A percentile compares a stretch with the other conserved stretches of the same genome.
Evolutionary conservation across 2,329 filamentous ascomycete genomes (phyloP).

Genomic region (Fusarium sp.): DNA sequence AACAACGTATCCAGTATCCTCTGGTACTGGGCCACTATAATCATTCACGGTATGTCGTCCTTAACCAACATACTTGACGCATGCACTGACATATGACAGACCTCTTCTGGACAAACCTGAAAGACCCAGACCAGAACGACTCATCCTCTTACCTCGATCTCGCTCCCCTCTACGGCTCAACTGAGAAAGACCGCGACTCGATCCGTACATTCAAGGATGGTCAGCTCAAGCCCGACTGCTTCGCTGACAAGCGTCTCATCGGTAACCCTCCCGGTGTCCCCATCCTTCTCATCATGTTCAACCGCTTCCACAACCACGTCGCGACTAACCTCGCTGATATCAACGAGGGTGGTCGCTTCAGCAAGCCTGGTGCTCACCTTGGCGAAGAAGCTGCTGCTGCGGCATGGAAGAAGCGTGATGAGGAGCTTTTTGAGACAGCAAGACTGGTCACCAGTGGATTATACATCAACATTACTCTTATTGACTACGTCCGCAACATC

Average conservation of each 20-base stretch:
- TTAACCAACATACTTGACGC: accelerated
- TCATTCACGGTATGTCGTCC: conserved; percentile 69
- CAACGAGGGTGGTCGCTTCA: conserved; percentile 85
- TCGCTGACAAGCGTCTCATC: conserved; percentile 75
- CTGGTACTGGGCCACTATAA: conserved; percentile 79
- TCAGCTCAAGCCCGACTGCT: conserved; percentile 77
- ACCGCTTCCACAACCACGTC: conserved; percentile 87
- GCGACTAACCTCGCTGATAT: conserved; percentile 83
- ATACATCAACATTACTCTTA: conserved; percentile 81
- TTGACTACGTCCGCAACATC: conserved; percentile 84
- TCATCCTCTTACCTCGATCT: conserved; percentile 80
- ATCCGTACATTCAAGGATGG: conserved; percentile 78
- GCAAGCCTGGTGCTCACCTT: conserved; percentile 66
- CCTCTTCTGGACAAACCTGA: conserved; percentile 75
- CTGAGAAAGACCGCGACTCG: conserved; percentile 71
- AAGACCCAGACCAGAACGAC: conserved; percentile 69
- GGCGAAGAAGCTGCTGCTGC: conserved; percentile 60
- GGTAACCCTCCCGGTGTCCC: conserved; percentile 78
- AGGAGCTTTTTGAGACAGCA: conserved; percentile 83
- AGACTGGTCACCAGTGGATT: conserved; percentile 78
- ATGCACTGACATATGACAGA: conserved; percentile 53
- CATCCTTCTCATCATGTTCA: conserved; percentile 81
- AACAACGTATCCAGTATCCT: conserved; percentile 79
- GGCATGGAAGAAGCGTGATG: conserved; percentile 76
- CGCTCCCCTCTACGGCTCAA: conserved; percentile 77